Conservation (phyloP, 1,284 basidiomycete genomes). For the Apiotrichum mycotoxinovorans region DNA sequence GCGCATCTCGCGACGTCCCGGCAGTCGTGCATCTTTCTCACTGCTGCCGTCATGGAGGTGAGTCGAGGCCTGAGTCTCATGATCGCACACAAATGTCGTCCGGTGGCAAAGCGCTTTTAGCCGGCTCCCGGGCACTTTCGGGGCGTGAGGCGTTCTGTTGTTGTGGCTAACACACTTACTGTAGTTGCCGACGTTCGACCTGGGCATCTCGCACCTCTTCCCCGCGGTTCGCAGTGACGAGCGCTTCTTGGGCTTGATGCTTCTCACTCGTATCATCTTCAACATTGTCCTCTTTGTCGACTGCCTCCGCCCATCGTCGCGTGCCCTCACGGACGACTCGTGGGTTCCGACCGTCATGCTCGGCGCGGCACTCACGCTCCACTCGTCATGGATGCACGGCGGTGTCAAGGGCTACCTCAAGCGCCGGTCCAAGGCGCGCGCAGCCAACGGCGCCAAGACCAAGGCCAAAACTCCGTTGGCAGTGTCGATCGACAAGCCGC, state of each 20-base stretch:
- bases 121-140: neutral
- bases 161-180: neutral
- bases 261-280: constrained; percentile 57
- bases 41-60: constrained; percentile 57
- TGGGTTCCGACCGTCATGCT: constrained; percentile 53
- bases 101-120: neutral
- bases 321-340: constrained; percentile 39
- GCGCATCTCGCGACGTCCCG: constrained; percentile 50
- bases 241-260: constrained; percentile 57
- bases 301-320: constrained; percentile 47
- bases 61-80: too few relatives aligned
- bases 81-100: too few relatives aligned
- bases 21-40: constrained; percentile 55
- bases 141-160: too few relatives aligned
- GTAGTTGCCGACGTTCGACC: constrained; percentile 59
- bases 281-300: constrained; percentile 53
- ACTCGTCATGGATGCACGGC: constrained; percentile 58
- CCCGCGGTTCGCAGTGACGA: constrained; percentile 55
- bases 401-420: constrained; percentile 57
- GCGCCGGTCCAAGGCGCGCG: constrained; percentile 29
- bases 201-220: constrained; percentile 55
- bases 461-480: too few relatives aligned
- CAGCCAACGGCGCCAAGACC: neutral
- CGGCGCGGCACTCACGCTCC: constrained; percentile 54
- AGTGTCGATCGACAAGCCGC: too few relatives aligned